Base-by-base conservation (phyloP, 2,329 filamentous ascomycete species). In the Coniochaeta hoffmannii region DNA sequence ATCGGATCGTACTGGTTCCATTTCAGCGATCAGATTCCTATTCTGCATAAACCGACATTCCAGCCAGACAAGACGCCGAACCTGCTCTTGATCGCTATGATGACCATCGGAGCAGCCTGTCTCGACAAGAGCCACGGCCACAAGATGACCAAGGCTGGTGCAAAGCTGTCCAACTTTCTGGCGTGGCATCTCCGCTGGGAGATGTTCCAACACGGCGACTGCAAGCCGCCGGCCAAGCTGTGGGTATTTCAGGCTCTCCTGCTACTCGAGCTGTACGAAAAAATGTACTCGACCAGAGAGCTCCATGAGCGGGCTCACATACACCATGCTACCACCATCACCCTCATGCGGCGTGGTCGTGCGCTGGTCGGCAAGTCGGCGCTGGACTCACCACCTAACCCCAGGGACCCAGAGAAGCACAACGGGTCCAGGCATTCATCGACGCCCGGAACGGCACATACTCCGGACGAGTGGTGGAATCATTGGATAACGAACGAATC, bases 101-200 rank as follows among this genome's bases (percentile, higher is more conserved):
- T 97, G 78, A 87, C 90, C 7, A 91, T 97, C 58, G 94, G 94
- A 6, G 93, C 92, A 5, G 89, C 90, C 2, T 96, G 90, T 59
- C 74, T 97, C 36, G 92, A 97, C 66, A 90, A 90, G 66, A 85
- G 83, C 0, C 87, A 96, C 66, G 87, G 89, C 0, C 79, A 83
- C 28, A 83, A 87, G 55, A 76, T 89, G 2, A 91, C 88, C 6
- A 83, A 88, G 64, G 82, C 85, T 15, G 90, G 89, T n/a, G 86
- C 89, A 1, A 85, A 92, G 61, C 75, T 97, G 22, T 90, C 92
- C 24, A 93, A 92, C 67, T 96, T 97, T 64, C 73, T 97, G 32
- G 91, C 90, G 1, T 94, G 89, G 85, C 90, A 97, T 71, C 74
- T 97, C n/a, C 83, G 94, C 55, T 97, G 92, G 90, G 89, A 96